phyloP scores from a whole-genome alignment of 768 basidiomycete species.

The Infundibulicybe gibba region DNA sequence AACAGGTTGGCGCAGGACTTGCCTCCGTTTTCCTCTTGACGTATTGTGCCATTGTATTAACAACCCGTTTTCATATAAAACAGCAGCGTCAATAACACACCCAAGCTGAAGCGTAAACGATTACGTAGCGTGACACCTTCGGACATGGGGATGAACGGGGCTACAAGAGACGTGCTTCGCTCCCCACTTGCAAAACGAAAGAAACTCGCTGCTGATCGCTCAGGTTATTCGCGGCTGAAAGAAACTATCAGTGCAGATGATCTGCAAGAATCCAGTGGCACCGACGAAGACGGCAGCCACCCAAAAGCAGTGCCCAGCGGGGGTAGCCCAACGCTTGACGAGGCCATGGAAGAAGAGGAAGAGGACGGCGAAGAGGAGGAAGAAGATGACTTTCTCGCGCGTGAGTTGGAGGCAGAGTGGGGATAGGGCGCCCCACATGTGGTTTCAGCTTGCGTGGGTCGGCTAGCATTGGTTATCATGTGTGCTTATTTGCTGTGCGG shows the following conservation, averaged over 20 bases:
- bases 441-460: too few relatives aligned
- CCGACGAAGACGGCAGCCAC: conserved; percentile 10
- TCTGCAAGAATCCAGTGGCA: conserved; percentile 18
- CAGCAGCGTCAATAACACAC: conserved; percentile 36
- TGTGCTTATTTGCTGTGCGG: background rate
- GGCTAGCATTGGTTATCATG: too few relatives aligned
- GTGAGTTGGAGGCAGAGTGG: conserved; percentile 74
- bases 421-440: conserved; percentile 39
- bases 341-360: conserved; percentile 32
- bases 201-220: conserved; percentile 64
- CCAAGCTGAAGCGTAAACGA: conserved; percentile 60
- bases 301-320: conserved; percentile 8
- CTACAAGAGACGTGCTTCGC: conserved; percentile 36
- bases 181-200: conserved; percentile 82
- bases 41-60: background rate
- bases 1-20: conserved; percentile 14
- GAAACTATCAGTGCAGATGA: conserved; percentile 60
- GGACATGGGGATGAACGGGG: conserved; percentile 38
- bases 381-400: conserved; percentile 80
- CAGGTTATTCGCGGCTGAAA: conserved; percentile 65
- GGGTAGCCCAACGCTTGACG: conserved; percentile 10
- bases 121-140: conserved; percentile 71
- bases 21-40: conserved; percentile 2
- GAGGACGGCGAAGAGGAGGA: conserved; percentile 49
- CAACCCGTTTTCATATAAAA: background rate